A percentile compares a stretch with the other conserved stretches of the same genome.
These are phyloP conservation scores for Pseudogymnoascus sp. DNA, from an alignment of 2,329 filamentous ascomycete species.

Conservation along the genomic window DNA sequence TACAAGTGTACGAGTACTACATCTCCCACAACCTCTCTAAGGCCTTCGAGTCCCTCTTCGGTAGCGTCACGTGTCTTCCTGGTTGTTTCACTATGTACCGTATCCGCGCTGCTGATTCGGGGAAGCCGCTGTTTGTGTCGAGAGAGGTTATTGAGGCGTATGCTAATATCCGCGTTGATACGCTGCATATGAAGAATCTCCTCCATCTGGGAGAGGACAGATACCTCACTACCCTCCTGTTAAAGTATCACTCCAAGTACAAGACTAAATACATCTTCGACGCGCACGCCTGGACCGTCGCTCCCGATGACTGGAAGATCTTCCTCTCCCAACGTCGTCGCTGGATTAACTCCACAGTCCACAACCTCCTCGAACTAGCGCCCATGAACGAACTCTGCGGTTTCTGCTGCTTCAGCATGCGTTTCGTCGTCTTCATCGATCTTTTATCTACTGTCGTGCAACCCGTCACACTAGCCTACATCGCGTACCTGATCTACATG, in stretches of 20 bases:
- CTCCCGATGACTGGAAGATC: constrained; percentile 88
- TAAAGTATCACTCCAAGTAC: constrained; percentile 87
- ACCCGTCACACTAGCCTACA: constrained; percentile 77
- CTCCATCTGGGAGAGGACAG: constrained; percentile 95
- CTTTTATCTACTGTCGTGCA: constrained; percentile 87
- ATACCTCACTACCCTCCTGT: constrained; percentile 85
- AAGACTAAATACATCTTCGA: constrained; percentile 98
- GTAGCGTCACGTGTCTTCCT: constrained; percentile 92
- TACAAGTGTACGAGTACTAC: constrained; percentile 99
- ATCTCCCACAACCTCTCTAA: constrained; percentile 97
- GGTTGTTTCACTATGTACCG: constrained; percentile 99
- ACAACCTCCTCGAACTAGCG: constrained; percentile 88
- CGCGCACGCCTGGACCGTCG: constrained; percentile 86
- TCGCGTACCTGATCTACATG: constrained; percentile 78
- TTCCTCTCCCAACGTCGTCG: constrained; percentile 94
- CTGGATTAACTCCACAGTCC: constrained; percentile 99
- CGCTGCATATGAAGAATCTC: constrained; percentile 97
- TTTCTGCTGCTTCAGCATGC: constrained; percentile 98
- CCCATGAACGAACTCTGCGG: constrained; percentile 89
- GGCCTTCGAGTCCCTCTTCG: constrained; percentile 94
- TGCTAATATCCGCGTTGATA: constrained; percentile 89
- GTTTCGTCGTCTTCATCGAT: constrained; percentile 92
- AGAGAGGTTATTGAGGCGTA: constrained; percentile 84
- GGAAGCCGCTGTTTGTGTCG: constrained; percentile 94
- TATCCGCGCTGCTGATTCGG: constrained; percentile 85